Percentiles rank a stretch among this genome's conserved stretches.
These are phyloP conservation scores for Mollisia scopiformis DNA, from an alignment of 2,329 filamentous ascomycete genomes.

Conservation along the genomic window DNA sequence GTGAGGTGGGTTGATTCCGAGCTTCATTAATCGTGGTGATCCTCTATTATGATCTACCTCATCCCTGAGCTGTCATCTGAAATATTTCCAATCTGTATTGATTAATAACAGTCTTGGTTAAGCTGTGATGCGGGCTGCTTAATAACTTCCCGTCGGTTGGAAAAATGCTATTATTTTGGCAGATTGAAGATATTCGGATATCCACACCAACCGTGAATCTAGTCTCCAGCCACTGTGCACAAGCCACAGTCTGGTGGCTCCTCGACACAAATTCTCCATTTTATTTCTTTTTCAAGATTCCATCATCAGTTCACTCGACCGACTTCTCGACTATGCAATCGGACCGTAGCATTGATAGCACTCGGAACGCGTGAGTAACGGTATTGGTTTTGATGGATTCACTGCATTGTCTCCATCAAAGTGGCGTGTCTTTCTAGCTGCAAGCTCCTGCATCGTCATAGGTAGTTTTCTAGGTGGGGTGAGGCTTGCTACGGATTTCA, in stretches of 20 bases:
- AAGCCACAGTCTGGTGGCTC: not conserved
- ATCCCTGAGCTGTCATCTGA: not conserved
- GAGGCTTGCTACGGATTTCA: not conserved
- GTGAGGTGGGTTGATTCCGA: not conserved
- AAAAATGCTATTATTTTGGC: too few relatives aligned
- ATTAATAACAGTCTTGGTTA: not conserved
- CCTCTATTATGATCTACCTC: not conserved
- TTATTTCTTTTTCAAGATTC: not conserved
- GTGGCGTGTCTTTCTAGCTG: slow-evolving; percentile 15
- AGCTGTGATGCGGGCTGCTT: not conserved
- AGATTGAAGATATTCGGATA: too few relatives aligned
- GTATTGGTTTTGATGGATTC: not conserved
- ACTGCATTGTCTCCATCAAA: not conserved
- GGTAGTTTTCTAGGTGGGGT: slow-evolving; percentile 15
- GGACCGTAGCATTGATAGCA: slow-evolving; percentile 1
- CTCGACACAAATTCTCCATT: not conserved
- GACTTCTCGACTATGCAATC: not conserved
- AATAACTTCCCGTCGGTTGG: not conserved
- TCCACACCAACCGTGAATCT: too few relatives aligned
- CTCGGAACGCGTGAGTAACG: slow-evolving; percentile 7
- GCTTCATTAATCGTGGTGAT: not conserved
- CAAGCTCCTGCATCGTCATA: slow-evolving; percentile 14
- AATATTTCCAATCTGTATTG: not conserved
- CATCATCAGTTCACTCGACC: slow-evolving; percentile 3
- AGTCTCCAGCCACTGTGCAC: not conserved